Percentiles rank a stretch among this genome's conserved stretches.
Conservation (phyloP, 352 stramenopile species). For the Phytophthora constricta region DNA sequence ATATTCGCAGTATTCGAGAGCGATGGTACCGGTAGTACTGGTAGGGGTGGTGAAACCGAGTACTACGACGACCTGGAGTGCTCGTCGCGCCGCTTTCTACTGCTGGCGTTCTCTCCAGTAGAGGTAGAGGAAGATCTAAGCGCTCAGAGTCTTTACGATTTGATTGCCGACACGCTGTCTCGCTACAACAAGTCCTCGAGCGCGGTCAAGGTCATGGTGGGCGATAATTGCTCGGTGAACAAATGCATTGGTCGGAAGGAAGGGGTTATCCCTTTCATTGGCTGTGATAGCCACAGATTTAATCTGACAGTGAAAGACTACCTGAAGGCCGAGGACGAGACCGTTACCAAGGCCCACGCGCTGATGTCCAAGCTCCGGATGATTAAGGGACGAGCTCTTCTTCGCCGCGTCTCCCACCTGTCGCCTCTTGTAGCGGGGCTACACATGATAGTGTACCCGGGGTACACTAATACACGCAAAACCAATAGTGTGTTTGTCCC, state of each 20-base stretch:
- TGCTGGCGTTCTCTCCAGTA: conserved; percentile 10
- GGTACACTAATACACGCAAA: no score
- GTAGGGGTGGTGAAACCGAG: not conserved
- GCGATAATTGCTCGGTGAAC: conserved; percentile 27
- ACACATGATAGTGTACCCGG: no score
- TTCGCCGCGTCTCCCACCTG: conserved; percentile 1
- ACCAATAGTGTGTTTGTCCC: no score
- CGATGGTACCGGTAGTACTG: not conserved
- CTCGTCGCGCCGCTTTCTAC: not conserved
- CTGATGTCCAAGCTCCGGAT: conserved; percentile 6
- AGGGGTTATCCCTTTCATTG: conserved; percentile 15
- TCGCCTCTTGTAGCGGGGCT: not conserved
- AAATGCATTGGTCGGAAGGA: conserved; percentile 13
- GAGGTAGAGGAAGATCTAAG: conserved; percentile 17
- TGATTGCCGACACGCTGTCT: conserved; percentile 23
- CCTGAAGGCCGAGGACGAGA: conserved; percentile 1
- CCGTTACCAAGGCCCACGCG: conserved; percentile 5
- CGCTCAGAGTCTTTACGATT: conserved; percentile 19
- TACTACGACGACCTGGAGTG: conserved; percentile 2
- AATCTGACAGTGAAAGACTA: conserved; percentile 19
- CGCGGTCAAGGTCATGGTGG: conserved; percentile 16
- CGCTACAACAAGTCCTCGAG: conserved; percentile 11
- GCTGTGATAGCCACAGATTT: conserved; percentile 22
- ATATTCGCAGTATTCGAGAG: conserved; percentile 4
- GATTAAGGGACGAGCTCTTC: conserved; percentile 3